Conservation (phyloP, 176 grass and related monocot species). For the Triticum aestivum region IWGSC_CS_RefSeq_v2.1 NC_057807.1:591949044-591949543, state of each 20-base stretch:
- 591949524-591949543: background rate
- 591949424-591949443: background rate
- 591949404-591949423: background rate
- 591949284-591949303: conserved; percentile 17
- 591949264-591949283: background rate
- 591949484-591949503: background rate
- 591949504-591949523: background rate
- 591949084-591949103: background rate
- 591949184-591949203: background rate
- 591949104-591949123: background rate
- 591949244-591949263: conserved; percentile 13
- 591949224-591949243: conserved; percentile 5
- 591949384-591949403: background rate
- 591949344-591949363: conserved; percentile 19
- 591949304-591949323: background rate
- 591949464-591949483: background rate
- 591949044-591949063: conserved; percentile 15
- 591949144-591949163: background rate
- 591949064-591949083: conserved; percentile 11
- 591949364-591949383: conserved; percentile 20
- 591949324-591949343: conserved; percentile 8
- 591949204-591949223: background rate
- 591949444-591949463: background rate
- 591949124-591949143: background rate
- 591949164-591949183: background rate